Evolutionary conservation across 495 filamentous ascomycete species (phyloP), one percentile per base, ranked within the genome.

Genomic region (Aspergillus avenaceus): DNA sequence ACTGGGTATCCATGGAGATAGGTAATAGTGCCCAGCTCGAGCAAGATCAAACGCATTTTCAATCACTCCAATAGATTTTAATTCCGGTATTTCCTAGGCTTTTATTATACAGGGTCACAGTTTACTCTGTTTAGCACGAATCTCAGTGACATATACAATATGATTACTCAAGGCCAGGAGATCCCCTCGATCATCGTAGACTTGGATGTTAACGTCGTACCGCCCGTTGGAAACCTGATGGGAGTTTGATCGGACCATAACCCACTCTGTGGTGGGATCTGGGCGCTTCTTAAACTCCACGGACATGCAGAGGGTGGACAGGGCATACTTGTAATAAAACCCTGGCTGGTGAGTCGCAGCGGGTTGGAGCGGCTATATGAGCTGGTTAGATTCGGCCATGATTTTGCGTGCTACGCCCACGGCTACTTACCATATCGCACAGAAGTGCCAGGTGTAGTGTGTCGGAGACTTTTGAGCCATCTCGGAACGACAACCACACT

Each of bases 211-310:
- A 23, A 54, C 53, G 41, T 59, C 60, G 24, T 62, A 62, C 21
- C 60, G 50, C 18, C 56, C 56, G 22, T 54, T 49, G 3, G 41
- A n/a, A 2, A 62, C 53, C 21, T 42, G 47, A 25, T 53, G 18
- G 12, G 60, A 62, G 31, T 56, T 52, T 12, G 60, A 62, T 16
- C 56, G 44, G 5, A 51, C 49, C 36, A 63, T 45, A 23, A 63
- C 49, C 53, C 54, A 59, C 50, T 55, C 21, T 28, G 53, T 62
- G 3, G 18, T 22, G 27, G 56, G 60, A 14, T 44, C 41, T 36
- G 60, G 60, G 16, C 55, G 55, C 27, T 53, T 56, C 49, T 62
- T 62, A 49, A 62, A 59, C 34, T 59, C 60, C 31, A 59, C 54
- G 7, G 59, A 59, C 38, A 59, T 27, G 32, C 59, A 62, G 3